Evolutionary conservation across 495 filamentous ascomycete genomes (phyloP).

Genomic region (Trichocladium antarcticum): DNA sequence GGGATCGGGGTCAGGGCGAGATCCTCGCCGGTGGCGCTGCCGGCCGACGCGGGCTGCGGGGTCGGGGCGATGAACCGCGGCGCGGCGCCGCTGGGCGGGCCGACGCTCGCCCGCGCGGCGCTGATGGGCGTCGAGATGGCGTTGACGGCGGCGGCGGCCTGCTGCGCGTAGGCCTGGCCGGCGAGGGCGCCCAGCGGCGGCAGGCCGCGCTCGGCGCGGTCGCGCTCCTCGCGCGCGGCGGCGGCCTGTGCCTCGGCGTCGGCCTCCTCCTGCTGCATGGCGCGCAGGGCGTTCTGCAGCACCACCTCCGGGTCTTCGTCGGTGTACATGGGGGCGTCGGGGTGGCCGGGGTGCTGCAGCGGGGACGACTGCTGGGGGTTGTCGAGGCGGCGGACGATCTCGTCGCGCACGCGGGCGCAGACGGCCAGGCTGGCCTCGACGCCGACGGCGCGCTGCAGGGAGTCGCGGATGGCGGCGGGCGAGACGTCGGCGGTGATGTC

Average conservation of each 20-base stretch:
- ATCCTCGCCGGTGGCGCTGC: constrained; percentile 20
- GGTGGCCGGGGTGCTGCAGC: constrained; percentile 11
- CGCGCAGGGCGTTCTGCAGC: constrained; percentile 39
- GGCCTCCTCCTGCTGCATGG: constrained; percentile 39
- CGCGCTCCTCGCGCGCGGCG: constrained; percentile 33
- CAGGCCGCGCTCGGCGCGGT: constrained; percentile 34
- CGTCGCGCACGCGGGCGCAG: constrained; percentile 42
- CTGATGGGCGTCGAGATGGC: constrained; percentile 17
- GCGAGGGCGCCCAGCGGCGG: constrained; percentile 25
- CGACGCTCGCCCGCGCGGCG: constrained; percentile 4
- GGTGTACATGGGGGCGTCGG: constrained; percentile 17
- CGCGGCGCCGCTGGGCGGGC: not conserved
- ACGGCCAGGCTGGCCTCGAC: constrained; percentile 36
- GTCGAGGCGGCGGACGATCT: constrained; percentile 36
- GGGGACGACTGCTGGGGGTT: constrained; percentile 21
- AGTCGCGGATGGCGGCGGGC: constrained; percentile 37
- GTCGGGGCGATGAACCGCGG: constrained; percentile 18
- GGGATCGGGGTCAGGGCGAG: constrained; percentile 42
- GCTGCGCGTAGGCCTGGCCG: constrained; percentile 25
- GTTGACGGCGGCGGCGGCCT: constrained; percentile 21
- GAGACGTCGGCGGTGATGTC: constrained; percentile 36
- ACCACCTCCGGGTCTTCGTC: constrained; percentile 42
- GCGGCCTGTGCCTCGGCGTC: constrained; percentile 39
- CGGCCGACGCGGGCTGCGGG: constrained; percentile 4
- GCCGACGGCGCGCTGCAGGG: constrained; percentile 36